Evolutionary conservation across 2,329 filamentous ascomycete genomes (phyloP), one percentile per base, ranked within the genome.

Genomic region (Nannizziopsis barbatae): DNA sequence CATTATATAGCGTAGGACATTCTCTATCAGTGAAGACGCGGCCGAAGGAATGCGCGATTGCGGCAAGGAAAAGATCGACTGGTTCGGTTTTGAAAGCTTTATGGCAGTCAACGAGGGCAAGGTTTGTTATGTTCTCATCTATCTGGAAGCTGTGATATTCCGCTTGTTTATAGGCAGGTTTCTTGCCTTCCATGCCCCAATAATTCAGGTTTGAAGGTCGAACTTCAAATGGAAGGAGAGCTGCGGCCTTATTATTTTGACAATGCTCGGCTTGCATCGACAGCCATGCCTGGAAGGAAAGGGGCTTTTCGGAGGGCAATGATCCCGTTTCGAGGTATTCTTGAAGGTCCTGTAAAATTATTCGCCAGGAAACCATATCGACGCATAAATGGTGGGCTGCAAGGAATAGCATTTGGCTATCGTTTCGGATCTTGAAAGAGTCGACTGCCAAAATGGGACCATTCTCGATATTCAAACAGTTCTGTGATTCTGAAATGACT

Each of bases 1-100:
- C 72, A 40, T 72, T 74, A 54, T 70, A 72, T 12, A 75, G 61
- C 0, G 69, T 68, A 1, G 71, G 66, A 2, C 64, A 53, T 8
- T 60, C 56, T 33, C 72, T 61, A 36, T 71, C 67, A 0, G 59
- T 55, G 50, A 75, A 75, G 0, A 64, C 60, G 12, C 59, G 62
- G 3, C 56, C 55, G 56, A 75, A 75, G 0, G 72, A 72, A 40
- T 72, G 43, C 56, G 67, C 49, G 62, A 65, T 49, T 48, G 66
- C 55, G 8, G 65, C 53, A 12, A 69, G 58, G 18, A 69, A 52
- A 10, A 68, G 50, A 42, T 69, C 66, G 35, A 67, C 53, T 1
- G 65, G 61, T 39, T 69, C 65, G 1, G 65, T 67, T 10, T 61
- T 58, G 32, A 68, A 60, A 5, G 60, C 50, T 11, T 57, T 55